Evolutionary conservation across 352 stramenopile genomes (phyloP).

Genomic region (Phytopythium kandeliae): DNA sequence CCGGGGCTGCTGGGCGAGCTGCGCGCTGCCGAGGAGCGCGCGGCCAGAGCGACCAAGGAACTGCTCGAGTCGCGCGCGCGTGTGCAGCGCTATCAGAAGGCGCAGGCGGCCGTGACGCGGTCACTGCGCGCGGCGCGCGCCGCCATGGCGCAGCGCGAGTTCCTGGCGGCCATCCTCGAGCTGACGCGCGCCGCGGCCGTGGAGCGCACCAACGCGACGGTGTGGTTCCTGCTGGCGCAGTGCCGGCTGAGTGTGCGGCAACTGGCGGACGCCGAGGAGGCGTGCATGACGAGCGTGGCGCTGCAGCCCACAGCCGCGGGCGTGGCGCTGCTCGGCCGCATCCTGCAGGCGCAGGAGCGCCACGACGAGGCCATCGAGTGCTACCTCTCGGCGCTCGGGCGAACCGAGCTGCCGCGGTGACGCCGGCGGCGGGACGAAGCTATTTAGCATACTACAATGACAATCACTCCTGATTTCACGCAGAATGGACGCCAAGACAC

Average conservation of each 20-base stretch:
- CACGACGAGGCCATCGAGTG: slow-evolving; percentile 52
- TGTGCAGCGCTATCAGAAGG: slow-evolving; percentile 40
- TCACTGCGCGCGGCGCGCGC: slow-evolving; percentile 26
- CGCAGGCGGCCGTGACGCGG: slow-evolving; percentile 33
- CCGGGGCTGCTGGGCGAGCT: slow-evolving; percentile 36
- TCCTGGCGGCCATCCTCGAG: slow-evolving; percentile 56
- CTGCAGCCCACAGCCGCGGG: slow-evolving; percentile 25
- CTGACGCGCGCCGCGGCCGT: slow-evolving; percentile 37
- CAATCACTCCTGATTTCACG: no score
- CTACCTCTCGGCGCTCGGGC: slow-evolving; percentile 56
- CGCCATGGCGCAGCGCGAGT: slow-evolving; percentile 48
- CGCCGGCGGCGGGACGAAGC: no score
- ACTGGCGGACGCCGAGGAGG: slow-evolving; percentile 38
- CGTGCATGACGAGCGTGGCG: slow-evolving; percentile 51
- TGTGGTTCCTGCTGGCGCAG: slow-evolving; percentile 53
- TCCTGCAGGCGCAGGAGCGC: slow-evolving; percentile 44
- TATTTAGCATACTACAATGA: no score
- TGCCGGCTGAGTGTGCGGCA: slow-evolving; percentile 45
- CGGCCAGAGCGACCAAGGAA: slow-evolving; percentile 22
- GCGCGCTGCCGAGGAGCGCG: slow-evolving; percentile 24
- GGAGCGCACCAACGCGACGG: slow-evolving; percentile 37
- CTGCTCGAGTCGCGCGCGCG: slow-evolving; percentile 30
- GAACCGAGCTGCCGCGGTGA: slow-evolving; percentile 15
- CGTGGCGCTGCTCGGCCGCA: slow-evolving; percentile 41
- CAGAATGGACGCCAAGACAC: no score